Base-by-base conservation (phyloP, 129 eudicot genomes). In the Pulicaria dysenterica region DNA sequence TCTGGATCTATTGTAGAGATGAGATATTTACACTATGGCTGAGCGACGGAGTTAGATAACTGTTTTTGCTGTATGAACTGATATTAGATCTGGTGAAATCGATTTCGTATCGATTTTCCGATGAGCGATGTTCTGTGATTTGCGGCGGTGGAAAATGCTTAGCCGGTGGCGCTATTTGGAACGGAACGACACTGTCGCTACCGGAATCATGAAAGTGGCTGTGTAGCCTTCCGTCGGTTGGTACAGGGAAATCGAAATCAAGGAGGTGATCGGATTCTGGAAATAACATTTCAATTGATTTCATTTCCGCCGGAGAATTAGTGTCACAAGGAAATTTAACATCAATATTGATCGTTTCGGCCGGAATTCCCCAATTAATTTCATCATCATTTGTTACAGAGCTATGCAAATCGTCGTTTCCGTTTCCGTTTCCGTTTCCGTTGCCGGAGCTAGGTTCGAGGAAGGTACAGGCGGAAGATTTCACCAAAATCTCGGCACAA, bases 131-230 rank as follows among this genome's bases (percentile, higher is more conserved):
- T 49, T 83, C 73, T 0, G 50, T 37, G 24, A 58, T 53, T 40
- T 42, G 42, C 1, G 79, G 15, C 16, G 71, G 53, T 54, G 58
- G 68, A 45, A 56, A 64, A 3, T 59, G 76, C 16, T 67, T 77
- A 0, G 41, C 63, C 15, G 45, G 84, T 5, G 66, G 67, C 69
- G 73, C 16, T 9, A 55, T 48, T 36, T 85, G 90, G 43, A 86
- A 84, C 8, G 98, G 98, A 39, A 89, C 98, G 3, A 89, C 95
- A 17, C 96, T 85, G 61, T 89, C 91, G 31, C 67, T 65, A 8
- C 82, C 74, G 2, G 83, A 17, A 81, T 48, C 71, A 14, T 64
- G 76, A 11, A 76, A 84, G 8, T 77, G 81, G 17, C 49, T 58
- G 12, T 78, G 77, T 12, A 54, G 58, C 49, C 6, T 50, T 5